Evolutionary conservation across 176 grass and related monocot genomes (phyloP).

Genomic region (Triticum aestivum): IWGSC_CS_RefSeq_v2.1 NC_057809.1:618129213-618129712

Average conservation of each 20-base stretch:
- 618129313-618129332: rapidly evolving
- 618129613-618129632: neutral
- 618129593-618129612: neutral
- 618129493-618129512: neutral
- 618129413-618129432: too few relatives aligned
- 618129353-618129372: neutral
- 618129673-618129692: neutral
- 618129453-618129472: too few relatives aligned
- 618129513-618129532: neutral
- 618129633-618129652: neutral
- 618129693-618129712: neutral
- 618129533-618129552: neutral
- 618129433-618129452: too few relatives aligned
- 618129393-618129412: too few relatives aligned
- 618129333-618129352: too few relatives aligned
- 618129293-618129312: neutral
- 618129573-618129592: neutral
- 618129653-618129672: neutral
- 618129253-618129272: neutral
- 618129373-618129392: neutral
- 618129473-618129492: neutral
- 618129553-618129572: neutral
- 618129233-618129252: neutral
- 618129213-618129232: neutral
- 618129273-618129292: neutral